Percentiles rank a stretch among this genome's conserved stretches.
Evolutionary conservation across 805 yeast genomes (phyloP).

Genomic region (Metschnikowia continentalis): DNA sequence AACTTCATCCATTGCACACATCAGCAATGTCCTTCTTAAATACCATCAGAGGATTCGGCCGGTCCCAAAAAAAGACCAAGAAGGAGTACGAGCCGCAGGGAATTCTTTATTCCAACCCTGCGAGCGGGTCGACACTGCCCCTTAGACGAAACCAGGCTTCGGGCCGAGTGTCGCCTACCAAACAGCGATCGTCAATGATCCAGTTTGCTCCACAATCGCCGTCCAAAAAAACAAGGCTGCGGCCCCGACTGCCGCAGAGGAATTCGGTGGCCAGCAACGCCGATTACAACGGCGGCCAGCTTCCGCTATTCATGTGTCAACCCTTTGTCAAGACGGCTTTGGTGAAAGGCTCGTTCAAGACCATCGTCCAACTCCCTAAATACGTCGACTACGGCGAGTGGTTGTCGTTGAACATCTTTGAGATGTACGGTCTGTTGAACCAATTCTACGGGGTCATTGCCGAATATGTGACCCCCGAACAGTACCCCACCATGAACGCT

Average conservation of each 20-base stretch:
- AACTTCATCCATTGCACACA: background rate
- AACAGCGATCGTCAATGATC: conserved; percentile 20
- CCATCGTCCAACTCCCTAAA: conserved; percentile 91
- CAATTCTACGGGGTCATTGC: conserved; percentile 88
- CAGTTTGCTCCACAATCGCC: conserved; percentile 25
- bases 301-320: conserved; percentile 77
- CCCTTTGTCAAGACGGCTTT: conserved; percentile 92
- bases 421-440: conserved; percentile 77
- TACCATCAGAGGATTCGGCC: conserved; percentile 45
- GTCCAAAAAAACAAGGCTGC: conserved; percentile 15
- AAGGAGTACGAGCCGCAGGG: conserved; percentile 25
- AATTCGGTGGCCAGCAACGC: conserved; percentile 1
- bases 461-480: conserved; percentile 86
- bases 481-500: conserved; percentile 91
- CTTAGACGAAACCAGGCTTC: conserved; percentile 36
- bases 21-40: conserved; percentile 41
- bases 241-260: conserved; percentile 19
- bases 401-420: conserved; percentile 91
- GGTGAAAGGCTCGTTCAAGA: conserved; percentile 93
- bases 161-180: conserved; percentile 38
- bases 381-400: conserved; percentile 94
- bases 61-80: conserved; percentile 43
- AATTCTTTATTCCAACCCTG: conserved; percentile 30
- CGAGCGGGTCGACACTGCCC: conserved; percentile 29
- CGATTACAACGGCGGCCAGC: conserved; percentile 16